These are phyloP conservation scores for Moniliella sp. DNA, from an alignment of 1,284 basidiomycete species.

Conservation along the genomic window DNA sequence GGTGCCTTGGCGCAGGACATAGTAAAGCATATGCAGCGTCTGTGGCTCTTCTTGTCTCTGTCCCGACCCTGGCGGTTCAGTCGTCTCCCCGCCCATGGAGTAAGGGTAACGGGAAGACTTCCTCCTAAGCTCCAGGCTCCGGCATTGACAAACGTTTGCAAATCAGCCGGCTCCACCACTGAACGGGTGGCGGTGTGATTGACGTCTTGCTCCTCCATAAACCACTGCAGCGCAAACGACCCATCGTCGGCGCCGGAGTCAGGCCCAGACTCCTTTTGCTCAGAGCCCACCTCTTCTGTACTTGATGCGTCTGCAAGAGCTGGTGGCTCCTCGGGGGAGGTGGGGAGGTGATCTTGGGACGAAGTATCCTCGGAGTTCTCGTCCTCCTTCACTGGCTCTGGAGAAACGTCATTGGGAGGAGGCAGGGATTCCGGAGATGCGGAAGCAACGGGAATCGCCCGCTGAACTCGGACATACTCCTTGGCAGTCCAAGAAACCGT, in stretches of 20 bases:
- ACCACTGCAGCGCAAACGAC: conserved; percentile 56
- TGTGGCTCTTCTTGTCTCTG: conserved; percentile 5
- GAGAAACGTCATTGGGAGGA: too few species aligned
- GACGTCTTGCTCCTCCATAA: conserved; percentile 41
- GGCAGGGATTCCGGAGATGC: too few species aligned
- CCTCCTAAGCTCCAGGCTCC: conserved; percentile 62
- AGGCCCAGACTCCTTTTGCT: conserved; percentile 41
- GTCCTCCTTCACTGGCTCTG: conserved; percentile 1
- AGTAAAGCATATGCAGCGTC: conserved; percentile 63
- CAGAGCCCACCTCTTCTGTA: too few species aligned
- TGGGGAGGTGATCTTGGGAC: too few species aligned
- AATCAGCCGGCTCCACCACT: conserved; percentile 18
- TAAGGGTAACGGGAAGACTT: neutral
- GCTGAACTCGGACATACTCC: conserved; percentile 2
- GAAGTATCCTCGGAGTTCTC: conserved; percentile 2
- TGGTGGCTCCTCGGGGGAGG: too few species aligned
- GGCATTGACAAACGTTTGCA: conserved; percentile 60
- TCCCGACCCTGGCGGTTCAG: neutral
- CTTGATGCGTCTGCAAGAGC: too few species aligned
- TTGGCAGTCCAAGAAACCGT: conserved; percentile 4
- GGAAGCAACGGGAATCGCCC: conserved; percentile 3
- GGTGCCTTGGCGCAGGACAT: conserved; percentile 50
- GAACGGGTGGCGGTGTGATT: conserved; percentile 2
- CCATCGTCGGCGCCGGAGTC: too few species aligned
- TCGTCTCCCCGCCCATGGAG: neutral